Conservation (phyloP, 108 stramenopile genomes). For the Fistulifera pelliculosa region DNA sequence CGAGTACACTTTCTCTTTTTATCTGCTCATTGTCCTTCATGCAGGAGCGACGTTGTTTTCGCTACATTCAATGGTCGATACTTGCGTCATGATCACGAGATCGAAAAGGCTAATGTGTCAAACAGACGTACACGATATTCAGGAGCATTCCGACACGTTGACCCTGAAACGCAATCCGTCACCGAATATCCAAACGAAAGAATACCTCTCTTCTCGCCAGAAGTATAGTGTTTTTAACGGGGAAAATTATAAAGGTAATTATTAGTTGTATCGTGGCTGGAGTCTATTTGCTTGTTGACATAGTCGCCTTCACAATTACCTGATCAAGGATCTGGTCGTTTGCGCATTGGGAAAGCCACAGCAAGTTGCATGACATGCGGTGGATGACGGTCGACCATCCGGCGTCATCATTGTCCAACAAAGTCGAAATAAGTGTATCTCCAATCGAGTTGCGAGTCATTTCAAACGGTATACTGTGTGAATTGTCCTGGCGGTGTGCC, state of each 20-base stretch:
- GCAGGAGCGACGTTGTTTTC: constrained; percentile 73
- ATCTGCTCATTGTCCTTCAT: constrained; percentile 67
- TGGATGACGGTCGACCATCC: constrained; percentile 45
- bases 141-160: too few relatives aligned
- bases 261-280: too few relatives aligned
- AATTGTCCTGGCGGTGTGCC: not conserved
- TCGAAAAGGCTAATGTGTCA: constrained; percentile 22
- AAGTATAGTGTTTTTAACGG: too few relatives aligned
- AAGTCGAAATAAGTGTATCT: constrained; percentile 15
- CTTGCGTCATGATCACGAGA: constrained; percentile 65
- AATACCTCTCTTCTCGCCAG: too few relatives aligned
- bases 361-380: constrained; percentile 36
- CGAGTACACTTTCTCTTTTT: constrained; percentile 79
- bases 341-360: constrained; percentile 35
- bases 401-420: constrained; percentile 27
- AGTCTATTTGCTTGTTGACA: too few relatives aligned
- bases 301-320: too few relatives aligned
- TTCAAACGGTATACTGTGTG: constrained; percentile 19
- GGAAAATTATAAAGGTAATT: too few relatives aligned
- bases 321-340: too few relatives aligned
- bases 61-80: constrained; percentile 83
- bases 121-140: too few relatives aligned
- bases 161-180: too few relatives aligned
- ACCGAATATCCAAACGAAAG: too few relatives aligned
- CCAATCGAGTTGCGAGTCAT: constrained; percentile 34